Evolutionary conservation across 306 rosid species (phyloP).

Genomic region (Glycyrrhiza uralensis): DNA sequence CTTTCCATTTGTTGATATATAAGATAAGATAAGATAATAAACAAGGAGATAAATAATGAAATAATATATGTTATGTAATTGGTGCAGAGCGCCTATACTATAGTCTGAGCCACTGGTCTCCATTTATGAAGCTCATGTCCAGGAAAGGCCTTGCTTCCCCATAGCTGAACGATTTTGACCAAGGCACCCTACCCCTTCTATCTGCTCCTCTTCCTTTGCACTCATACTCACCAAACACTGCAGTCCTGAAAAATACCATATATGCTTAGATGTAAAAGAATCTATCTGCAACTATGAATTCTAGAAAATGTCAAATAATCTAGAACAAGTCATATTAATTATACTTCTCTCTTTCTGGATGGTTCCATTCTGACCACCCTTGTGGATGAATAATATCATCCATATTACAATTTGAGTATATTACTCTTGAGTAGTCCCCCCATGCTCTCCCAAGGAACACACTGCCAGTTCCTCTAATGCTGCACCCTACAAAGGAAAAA

Average conservation of each 20-base stretch:
- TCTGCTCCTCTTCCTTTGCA: constrained; percentile 74
- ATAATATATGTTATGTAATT: not conserved
- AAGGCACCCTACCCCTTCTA: constrained; percentile 50
- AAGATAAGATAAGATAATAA: not conserved
- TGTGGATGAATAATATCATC: constrained; percentile 51
- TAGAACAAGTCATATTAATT: not conserved
- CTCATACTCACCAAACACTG: constrained; percentile 63
- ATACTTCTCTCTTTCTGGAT: constrained; percentile 68
- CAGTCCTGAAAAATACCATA: constrained; percentile 57
- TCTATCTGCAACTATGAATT: not conserved
- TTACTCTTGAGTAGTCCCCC: constrained; percentile 72
- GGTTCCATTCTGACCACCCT: constrained; percentile 84
- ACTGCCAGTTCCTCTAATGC: constrained; percentile 58
- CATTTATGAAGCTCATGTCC: constrained; percentile 54
- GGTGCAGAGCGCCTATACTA: constrained; percentile 11
- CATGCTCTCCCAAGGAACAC: constrained; percentile 84
- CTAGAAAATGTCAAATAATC: not conserved
- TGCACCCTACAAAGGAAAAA: constrained; percentile 73
- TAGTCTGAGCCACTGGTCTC: constrained; percentile 76
- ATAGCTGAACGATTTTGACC: constrained; percentile 62
- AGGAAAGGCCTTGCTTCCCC: constrained; percentile 59
- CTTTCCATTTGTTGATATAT: not conserved
- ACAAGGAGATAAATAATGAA: not conserved
- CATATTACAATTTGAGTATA: constrained; percentile 63
- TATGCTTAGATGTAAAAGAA: not conserved